phyloP scores from a whole-genome alignment of 148 eudicot species.

The Diospyros kaki region DNA sequence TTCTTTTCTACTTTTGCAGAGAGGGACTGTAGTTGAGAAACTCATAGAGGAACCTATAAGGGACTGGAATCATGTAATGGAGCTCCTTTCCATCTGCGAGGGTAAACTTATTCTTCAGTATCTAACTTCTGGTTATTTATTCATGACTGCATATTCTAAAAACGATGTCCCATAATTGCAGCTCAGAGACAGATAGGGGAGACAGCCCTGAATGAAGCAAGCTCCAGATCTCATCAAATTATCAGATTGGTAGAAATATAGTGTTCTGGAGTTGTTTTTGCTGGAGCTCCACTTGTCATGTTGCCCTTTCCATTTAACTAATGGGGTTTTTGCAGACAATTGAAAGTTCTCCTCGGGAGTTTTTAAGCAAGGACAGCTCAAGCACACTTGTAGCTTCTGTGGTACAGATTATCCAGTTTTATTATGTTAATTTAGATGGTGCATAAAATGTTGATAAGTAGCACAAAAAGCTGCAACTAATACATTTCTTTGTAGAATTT shows the following conservation, averaged over 20 bases:
- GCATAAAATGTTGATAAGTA: conserved; percentile 2
- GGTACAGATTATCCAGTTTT: conserved; percentile 42
- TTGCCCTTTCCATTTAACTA: conserved; percentile 6
- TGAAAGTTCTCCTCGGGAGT: conserved; percentile 73
- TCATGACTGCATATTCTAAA: conserved; percentile 3
- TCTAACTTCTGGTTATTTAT: conserved; percentile 7
- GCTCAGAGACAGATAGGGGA: conserved; percentile 98
- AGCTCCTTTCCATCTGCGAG: conserved; percentile 85
- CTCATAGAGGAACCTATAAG: conserved; percentile 79
- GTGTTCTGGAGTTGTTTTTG: neutral
- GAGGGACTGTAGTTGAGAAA: conserved; percentile 94
- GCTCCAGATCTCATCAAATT: conserved; percentile 98
- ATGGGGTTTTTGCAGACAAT: conserved; percentile 61
- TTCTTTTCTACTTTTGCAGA: conserved; percentile 37
- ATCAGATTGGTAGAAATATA: conserved; percentile 69
- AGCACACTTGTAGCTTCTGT: conserved; percentile 80
- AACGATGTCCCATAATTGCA: conserved; percentile 33
- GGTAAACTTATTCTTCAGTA: conserved; percentile 34
- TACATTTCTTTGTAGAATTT: conserved; percentile 52
- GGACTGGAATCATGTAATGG: conserved; percentile 77
- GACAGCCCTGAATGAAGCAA: conserved; percentile 77
- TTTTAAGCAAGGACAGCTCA: conserved; percentile 50
- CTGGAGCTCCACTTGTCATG: neutral
- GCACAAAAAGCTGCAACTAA: neutral
- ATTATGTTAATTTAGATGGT: conserved; percentile 11